Evolutionary conservation across 176 grass and related monocot genomes (phyloP).

Genomic region (Metroxylon sagu): DNA sequence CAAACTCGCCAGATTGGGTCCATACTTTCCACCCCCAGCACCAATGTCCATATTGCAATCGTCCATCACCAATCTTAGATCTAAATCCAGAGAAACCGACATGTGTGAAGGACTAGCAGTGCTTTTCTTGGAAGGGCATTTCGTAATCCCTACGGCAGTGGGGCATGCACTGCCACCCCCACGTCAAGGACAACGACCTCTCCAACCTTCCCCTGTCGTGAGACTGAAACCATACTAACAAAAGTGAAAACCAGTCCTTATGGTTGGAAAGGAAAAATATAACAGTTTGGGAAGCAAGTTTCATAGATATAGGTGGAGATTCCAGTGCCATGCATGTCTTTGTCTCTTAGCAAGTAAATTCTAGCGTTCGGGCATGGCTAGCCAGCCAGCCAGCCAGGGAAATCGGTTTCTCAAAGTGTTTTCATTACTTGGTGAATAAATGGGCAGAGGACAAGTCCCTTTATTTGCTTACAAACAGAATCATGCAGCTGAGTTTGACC

Average conservation of each 20-base stretch:
- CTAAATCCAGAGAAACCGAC: background rate
- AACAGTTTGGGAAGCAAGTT: background rate
- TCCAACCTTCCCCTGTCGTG: background rate
- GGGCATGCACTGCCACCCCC: background rate
- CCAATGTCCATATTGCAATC: background rate
- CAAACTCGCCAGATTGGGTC: no score
- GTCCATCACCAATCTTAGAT: background rate
- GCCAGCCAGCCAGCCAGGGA: no score
- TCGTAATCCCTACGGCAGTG: conserved; percentile 3
- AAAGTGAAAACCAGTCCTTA: no score
- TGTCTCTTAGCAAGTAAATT: no score
- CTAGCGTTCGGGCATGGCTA: no score
- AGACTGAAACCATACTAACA: no score
- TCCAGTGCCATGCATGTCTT: no score
- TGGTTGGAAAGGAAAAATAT: background rate
- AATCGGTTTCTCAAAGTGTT: no score
- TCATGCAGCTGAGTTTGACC: background rate
- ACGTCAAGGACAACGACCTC: background rate
- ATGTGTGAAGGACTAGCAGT: background rate
- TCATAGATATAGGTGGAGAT: no score
- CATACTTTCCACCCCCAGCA: no score
- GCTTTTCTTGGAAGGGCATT: background rate
- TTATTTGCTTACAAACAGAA: background rate
- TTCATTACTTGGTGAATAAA: no score
- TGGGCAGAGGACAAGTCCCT: no score